Percentiles rank a stretch among this genome's conserved stretches.
Evolutionary conservation across 176 grass and related monocot species (phyloP).

Genomic region (Bromus sterilis): DNA sequence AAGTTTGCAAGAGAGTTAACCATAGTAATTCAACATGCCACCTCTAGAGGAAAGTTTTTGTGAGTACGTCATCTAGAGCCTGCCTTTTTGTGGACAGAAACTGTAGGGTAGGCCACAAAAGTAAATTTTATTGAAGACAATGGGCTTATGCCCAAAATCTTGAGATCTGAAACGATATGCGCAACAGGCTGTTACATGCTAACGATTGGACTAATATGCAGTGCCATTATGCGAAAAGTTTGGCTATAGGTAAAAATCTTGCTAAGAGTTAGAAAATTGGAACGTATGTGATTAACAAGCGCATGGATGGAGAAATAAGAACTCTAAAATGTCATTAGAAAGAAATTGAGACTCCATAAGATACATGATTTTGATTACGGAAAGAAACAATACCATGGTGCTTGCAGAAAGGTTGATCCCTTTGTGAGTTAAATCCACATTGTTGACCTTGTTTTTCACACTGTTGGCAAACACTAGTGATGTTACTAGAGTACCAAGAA

Average conservation of each 20-base stretch:
- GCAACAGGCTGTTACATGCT: background rate
- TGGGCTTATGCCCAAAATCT: background rate
- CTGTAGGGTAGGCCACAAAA: background rate
- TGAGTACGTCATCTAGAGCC: background rate
- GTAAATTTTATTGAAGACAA: background rate
- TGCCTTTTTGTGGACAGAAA: background rate
- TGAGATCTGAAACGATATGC: background rate
- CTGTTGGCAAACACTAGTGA: background rate
- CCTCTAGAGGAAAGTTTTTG: background rate
- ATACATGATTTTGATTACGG: background rate
- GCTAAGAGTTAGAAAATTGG: background rate
- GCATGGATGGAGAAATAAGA: background rate
- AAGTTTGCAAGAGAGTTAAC: background rate
- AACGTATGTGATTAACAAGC: background rate
- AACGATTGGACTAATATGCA: background rate
- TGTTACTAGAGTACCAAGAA: background rate
- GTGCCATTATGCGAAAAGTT: background rate
- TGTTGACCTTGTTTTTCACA: background rate
- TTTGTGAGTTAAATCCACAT: conserved; percentile 25
- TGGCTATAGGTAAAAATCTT: background rate
- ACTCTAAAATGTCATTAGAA: background rate
- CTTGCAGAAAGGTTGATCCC: conserved; percentile 27
- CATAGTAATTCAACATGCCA: background rate
- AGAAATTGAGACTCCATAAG: background rate
- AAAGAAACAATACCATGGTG: background rate